Evolutionary conservation across 805 yeast species (phyloP), one percentile per base, ranked within the genome.

Genomic region (Lipomyces chichibuensis): DNA sequence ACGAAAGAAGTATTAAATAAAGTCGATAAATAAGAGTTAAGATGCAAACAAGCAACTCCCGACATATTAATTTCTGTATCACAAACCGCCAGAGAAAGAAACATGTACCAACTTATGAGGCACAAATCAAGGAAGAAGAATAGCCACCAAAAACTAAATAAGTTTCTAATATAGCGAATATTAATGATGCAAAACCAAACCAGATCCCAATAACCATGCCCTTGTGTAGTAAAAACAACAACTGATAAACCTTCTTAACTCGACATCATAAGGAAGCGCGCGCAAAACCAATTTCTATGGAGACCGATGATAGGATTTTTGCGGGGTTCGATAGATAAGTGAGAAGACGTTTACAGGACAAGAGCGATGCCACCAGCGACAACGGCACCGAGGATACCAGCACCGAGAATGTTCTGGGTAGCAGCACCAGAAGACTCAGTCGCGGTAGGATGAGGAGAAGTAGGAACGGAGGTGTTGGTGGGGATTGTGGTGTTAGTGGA

Each of bases 311-410:
- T 53, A 13, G n/a, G n/a, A n/a, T n/a, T n/a, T n/a, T 6, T 37
- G 43, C 43, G 43, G 43, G 43, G 43, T 9, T 37, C 17, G 17
- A 37, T 1, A 3, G 14, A 17, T n/a, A 17, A 8, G 49, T 23
- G 49, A 43, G 49, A 43, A n/a, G 39, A 35, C 62, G 57, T 57
- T 77, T 77, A 77, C 74, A 77, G 77, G 67, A 77, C 74, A 33
- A 77, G 75, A 62, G 80, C 80, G 66, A 77, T 74, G 66, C 79
- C 80, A 67, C 80, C 80, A 65, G 80, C 80, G 71, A 77, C 80
- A 70, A 77, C 78, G 66, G 80, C 80, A 63, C 79, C 80, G 72
- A 78, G 71, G 66, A 77, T 69, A 65, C 80, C 80, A 62, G 79
- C 80, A 72, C 76, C 76, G 70, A 76, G 73, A 53, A 75, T 65